These are phyloP conservation scores for Marasmius fiardii DNA, from an alignment of 1,284 basidiomycete genomes.

Conservation along the genomic window DNA sequence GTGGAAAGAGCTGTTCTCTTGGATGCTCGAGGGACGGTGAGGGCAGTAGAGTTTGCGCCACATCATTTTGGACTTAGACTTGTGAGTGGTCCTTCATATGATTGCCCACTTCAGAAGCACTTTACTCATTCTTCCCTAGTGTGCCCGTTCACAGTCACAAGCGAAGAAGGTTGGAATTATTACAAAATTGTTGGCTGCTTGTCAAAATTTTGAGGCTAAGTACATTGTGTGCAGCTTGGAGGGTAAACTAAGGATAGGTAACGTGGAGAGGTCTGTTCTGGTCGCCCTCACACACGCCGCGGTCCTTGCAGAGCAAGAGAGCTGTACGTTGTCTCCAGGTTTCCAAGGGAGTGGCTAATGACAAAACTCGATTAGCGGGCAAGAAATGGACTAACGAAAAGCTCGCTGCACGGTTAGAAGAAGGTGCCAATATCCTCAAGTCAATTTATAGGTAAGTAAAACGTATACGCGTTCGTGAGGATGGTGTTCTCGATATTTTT, in stretches of 20 bases:
- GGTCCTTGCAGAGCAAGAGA: slow-evolving; percentile 74
- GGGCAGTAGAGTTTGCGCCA: slow-evolving; percentile 83
- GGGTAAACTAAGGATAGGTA: slow-evolving; percentile 96
- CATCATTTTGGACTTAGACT: slow-evolving; percentile 84
- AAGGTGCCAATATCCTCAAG: slow-evolving; percentile 80
- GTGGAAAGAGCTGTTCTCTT: slow-evolving; percentile 71
- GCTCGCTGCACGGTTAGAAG: slow-evolving; percentile 74
- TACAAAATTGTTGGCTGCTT: slow-evolving; percentile 91
- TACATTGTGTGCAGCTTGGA: slow-evolving; percentile 95
- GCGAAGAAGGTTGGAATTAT: slow-evolving; percentile 94
- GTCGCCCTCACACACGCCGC: slow-evolving; percentile 86
- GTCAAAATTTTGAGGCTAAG: slow-evolving; percentile 87
- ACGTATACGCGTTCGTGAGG: slow-evolving; percentile 2
- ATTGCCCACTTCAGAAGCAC: background rate
- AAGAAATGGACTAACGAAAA: slow-evolving; percentile 78
- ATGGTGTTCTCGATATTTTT: background rate
- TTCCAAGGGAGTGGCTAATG: slow-evolving; percentile 7
- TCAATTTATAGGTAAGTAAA: slow-evolving; percentile 80
- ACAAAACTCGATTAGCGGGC: slow-evolving; percentile 39
- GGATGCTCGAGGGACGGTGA: slow-evolving; percentile 82
- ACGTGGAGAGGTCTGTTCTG: slow-evolving; percentile 92
- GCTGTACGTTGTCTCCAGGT: slow-evolving; percentile 38
- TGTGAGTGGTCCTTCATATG: slow-evolving; percentile 40
- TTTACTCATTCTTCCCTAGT: slow-evolving; percentile 2
- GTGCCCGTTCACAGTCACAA: slow-evolving; percentile 63